Conservation (phyloP, 805 yeast genomes). For the Deakozyma indianensis region DNA sequence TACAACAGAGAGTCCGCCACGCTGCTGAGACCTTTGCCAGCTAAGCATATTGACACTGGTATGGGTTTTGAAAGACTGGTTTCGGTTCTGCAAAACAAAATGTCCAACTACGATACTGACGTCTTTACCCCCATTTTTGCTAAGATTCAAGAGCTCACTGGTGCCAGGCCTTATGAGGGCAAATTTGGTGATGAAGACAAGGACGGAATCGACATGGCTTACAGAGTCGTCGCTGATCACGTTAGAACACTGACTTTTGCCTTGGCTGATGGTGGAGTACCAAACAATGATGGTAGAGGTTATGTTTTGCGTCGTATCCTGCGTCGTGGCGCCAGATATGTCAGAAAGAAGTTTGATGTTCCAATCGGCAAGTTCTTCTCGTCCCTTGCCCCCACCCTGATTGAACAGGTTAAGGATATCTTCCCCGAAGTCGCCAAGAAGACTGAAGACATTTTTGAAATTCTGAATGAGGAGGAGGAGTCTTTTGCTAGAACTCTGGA, state of each 20-base stretch:
- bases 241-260: constrained; percentile 96
- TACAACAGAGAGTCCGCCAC: constrained; percentile 88
- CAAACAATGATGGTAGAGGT: constrained; percentile 98
- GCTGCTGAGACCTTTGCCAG: constrained; percentile 69
- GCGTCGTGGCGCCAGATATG: constrained; percentile 96
- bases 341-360: constrained; percentile 87
- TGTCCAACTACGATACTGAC: constrained; percentile 94
- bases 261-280: constrained; percentile 96
- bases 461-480: constrained; percentile 89
- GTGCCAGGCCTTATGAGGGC: constrained; percentile 83
- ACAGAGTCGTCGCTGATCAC: constrained; percentile 96
- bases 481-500: constrained; percentile 92
- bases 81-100: constrained; percentile 78
- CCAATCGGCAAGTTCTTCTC: constrained; percentile 93
- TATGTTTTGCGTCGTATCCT: constrained; percentile 92
- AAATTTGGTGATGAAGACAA: constrained; percentile 82
- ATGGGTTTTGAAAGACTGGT: constrained; percentile 98
- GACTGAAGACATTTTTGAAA: constrained; percentile 67
- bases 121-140: constrained; percentile 82
- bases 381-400: constrained; percentile 80
- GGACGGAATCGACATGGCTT: constrained; percentile 96
- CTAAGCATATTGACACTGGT: constrained; percentile 95
- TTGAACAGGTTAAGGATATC: constrained; percentile 69
- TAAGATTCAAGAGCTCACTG: constrained; percentile 82
- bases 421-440: constrained; percentile 84